A percentile compares a stretch with the other conserved stretches of the same genome.
phyloP scores from a whole-genome alignment of 169 alveolate species.

The Plasmodium relictum region DNA sequence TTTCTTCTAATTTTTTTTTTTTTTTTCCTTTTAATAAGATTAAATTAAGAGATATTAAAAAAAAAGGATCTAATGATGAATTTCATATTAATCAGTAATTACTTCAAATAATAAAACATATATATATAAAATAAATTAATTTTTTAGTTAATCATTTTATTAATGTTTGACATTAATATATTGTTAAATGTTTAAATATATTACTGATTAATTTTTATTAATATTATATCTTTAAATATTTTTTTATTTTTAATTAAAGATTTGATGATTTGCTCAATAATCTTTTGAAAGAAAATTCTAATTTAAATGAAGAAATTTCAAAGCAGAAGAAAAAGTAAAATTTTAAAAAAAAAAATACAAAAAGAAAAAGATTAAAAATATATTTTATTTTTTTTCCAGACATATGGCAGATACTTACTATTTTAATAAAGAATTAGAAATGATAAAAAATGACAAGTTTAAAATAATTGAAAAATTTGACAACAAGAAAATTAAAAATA shows the following conservation, averaged over 20 bases:
- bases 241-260: neutral
- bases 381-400: conserved; percentile 12
- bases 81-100: neutral
- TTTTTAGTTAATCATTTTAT: no score
- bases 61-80: neutral
- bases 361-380: neutral
- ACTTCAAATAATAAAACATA: neutral
- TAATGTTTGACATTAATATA: neutral
- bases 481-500: conserved; percentile 9
- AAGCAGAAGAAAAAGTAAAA: conserved; percentile 62
- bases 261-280: conserved; percentile 64
- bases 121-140: neutral
- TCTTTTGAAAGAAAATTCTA: conserved; percentile 42
- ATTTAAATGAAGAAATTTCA: conserved; percentile 40
- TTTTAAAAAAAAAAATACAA: neutral
- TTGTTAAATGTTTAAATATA: neutral
- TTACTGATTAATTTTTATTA: neutral
- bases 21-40: neutral
- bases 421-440: conserved; percentile 45
- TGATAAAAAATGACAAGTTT: conserved; percentile 52
- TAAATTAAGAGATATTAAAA: neutral
- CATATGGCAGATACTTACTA: conserved; percentile 60
- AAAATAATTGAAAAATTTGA: conserved; percentile 73
- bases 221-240: neutral
- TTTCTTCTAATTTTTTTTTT: neutral